phyloP scores from a whole-genome alignment of 306 rosid genomes.

The Cicer arietinum region DNA sequence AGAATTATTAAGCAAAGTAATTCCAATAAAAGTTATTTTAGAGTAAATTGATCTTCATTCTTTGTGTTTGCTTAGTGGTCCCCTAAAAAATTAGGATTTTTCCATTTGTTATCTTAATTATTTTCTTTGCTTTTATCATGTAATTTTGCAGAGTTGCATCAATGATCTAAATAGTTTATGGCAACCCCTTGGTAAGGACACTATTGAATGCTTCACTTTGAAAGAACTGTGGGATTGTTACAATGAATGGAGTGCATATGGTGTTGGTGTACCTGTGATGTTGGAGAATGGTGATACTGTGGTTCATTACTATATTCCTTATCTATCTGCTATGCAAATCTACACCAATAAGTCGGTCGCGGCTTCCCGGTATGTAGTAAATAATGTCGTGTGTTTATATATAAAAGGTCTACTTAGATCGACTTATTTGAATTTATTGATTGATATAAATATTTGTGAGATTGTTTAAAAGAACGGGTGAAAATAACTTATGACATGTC shows the following conservation, averaged over 20 bases:
- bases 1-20: too few relatives aligned
- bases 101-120: slow-evolving; percentile 6
- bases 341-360: slow-evolving; percentile 58
- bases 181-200: slow-evolving; percentile 65
- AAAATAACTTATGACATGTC: too few relatives aligned
- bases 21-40: too few relatives aligned
- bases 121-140: slow-evolving; percentile 20
- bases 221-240: slow-evolving; percentile 74
- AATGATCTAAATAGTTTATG: slow-evolving; percentile 61
- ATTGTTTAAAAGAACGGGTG: too few relatives aligned
- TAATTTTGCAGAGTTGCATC: slow-evolving; percentile 54
- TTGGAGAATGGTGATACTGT: slow-evolving; percentile 55
- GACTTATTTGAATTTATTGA: too few relatives aligned
- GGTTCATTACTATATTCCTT: slow-evolving; percentile 69
- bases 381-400: background rate
- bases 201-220: slow-evolving; percentile 57
- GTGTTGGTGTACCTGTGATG: slow-evolving; percentile 59
- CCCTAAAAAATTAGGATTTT: background rate
- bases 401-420: too few relatives aligned
- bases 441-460: too few relatives aligned
- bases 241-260: slow-evolving; percentile 87
- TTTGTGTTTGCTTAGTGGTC: slow-evolving; percentile 1
- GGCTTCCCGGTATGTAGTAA: slow-evolving; percentile 54
- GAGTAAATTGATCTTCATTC: too few relatives aligned
- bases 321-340: slow-evolving; percentile 77